A percentile compares a stretch with the other conserved stretches of the same genome.
These are phyloP conservation scores for Corynascus novoguineensis DNA, from an alignment of 495 filamentous ascomycete genomes.

Conservation along the genomic window DNA sequence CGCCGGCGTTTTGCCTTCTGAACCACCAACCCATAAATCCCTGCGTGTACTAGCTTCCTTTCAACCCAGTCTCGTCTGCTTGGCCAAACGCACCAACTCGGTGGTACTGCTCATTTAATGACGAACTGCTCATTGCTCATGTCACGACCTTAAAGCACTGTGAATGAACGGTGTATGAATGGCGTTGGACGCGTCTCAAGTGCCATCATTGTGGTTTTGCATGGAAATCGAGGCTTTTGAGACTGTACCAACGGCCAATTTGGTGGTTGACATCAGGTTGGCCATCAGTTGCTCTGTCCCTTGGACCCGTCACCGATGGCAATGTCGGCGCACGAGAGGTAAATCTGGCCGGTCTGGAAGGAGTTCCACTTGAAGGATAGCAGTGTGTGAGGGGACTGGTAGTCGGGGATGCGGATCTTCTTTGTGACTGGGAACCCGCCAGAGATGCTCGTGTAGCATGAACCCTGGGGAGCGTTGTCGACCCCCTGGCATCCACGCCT, in stretches of 20 bases:
- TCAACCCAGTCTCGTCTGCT: too few species aligned
- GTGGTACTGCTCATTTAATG: too few species aligned
- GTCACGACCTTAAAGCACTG: too few species aligned
- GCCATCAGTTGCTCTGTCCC: slow-evolving; percentile 47
- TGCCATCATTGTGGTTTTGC: too few species aligned
- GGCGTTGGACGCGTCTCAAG: too few species aligned
- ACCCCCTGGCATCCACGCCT: slow-evolving; percentile 46
- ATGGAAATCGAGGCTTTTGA: slow-evolving; percentile 28
- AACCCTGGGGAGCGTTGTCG: slow-evolving; percentile 40
- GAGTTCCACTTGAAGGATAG: slow-evolving; percentile 54
- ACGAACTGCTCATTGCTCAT: too few species aligned
- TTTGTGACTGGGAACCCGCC: slow-evolving; percentile 53
- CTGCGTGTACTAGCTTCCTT: too few species aligned
- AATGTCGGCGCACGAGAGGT: slow-evolving; percentile 52
- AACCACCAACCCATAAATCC: too few species aligned
- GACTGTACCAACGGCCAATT: too few species aligned
- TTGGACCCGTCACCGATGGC: slow-evolving; percentile 31
- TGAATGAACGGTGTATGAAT: too few species aligned
- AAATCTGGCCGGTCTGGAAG: slow-evolving; percentile 52
- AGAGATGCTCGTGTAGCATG: slow-evolving; percentile 48
- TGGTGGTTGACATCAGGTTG: slow-evolving; percentile 26
- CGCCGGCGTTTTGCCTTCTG: too few species aligned
- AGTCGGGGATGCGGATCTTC: slow-evolving; percentile 48
- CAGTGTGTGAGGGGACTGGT: slow-evolving; percentile 45
- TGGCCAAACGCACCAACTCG: too few species aligned